Evolutionary conservation across 805 yeast genomes (phyloP).

Genomic region (Lipomyces yamadae): DNA sequence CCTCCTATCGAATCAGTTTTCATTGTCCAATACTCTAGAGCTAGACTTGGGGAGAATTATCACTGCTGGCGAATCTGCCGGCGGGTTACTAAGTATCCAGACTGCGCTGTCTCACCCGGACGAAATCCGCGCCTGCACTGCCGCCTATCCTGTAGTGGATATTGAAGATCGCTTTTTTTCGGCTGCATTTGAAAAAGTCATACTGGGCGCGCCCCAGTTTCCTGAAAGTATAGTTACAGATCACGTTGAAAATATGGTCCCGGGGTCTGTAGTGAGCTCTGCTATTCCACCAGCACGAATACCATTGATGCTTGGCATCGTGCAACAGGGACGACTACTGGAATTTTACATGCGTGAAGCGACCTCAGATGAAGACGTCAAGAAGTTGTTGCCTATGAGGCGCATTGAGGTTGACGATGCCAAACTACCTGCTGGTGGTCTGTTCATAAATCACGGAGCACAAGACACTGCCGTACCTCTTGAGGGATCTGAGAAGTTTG

Average conservation of each 20-base stretch:
- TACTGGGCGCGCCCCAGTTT: too few species aligned
- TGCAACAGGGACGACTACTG: not conserved
- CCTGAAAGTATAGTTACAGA: too few species aligned
- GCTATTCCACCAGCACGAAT: not conserved
- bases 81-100: constrained; percentile 25
- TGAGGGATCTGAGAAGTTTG: constrained; percentile 13
- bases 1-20: not conserved
- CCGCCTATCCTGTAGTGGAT: constrained; percentile 16
- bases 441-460: constrained; percentile 23
- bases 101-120: constrained; percentile 21
- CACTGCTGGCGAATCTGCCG: constrained; percentile 23
- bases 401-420: constrained; percentile 1
- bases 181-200: too few species aligned
- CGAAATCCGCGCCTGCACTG: constrained; percentile 16
- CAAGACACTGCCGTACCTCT: constrained; percentile 27
- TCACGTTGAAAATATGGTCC: too few species aligned
- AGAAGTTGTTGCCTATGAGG: too few species aligned
- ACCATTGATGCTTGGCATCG: not conserved
- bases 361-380: not conserved
- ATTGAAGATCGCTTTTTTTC: not conserved
- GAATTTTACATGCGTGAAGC: not conserved
- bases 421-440: constrained; percentile 12
- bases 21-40: not conserved
- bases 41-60: constrained; percentile 15
- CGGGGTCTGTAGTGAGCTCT: not conserved